Evolutionary conservation across 192 early-diverging fungal genomes (phyloP).

Genomic region (Entomortierella beljakovae): DNA sequence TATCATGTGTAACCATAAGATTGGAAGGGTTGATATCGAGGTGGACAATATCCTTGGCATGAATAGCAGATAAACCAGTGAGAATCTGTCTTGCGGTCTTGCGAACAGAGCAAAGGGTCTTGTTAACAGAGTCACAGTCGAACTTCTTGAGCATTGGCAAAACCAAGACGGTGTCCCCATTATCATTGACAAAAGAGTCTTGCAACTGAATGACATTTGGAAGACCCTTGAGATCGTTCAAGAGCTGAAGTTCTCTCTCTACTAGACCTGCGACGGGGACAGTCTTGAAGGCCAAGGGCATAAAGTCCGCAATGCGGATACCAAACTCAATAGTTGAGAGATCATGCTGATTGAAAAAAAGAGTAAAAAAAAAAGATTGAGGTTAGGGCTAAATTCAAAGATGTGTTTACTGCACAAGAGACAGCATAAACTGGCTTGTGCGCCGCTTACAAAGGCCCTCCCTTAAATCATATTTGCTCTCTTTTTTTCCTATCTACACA

Average conservation of each 20-base stretch:
- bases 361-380: not conserved
- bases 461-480: not conserved
- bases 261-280: conserved; percentile 65
- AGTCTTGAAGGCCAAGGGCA: conserved; percentile 74
- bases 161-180: conserved; percentile 69
- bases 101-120: conserved; percentile 62
- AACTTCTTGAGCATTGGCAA: conserved; percentile 69
- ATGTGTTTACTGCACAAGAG: not conserved
- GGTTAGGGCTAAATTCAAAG: not conserved
- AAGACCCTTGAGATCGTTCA: conserved; percentile 57
- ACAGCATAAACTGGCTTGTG: conserved; percentile 12
- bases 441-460: not conserved
- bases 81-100: conserved; percentile 63
- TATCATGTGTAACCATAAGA: conserved; percentile 61
- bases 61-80: conserved; percentile 69
- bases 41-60: conserved; percentile 72
- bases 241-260: conserved; percentile 68
- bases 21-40: conserved; percentile 76
- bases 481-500: conserved; percentile 30
- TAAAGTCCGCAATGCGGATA: conserved; percentile 67
- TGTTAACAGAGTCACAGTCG: conserved; percentile 57
- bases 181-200: conserved; percentile 73
- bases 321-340: conserved; percentile 69
- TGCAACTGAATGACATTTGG: conserved; percentile 67
- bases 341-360: conserved; percentile 28